Base-by-base conservation (phyloP, 1,284 basidiomycete genomes). In the Leccinum pachyderme region DNA sequence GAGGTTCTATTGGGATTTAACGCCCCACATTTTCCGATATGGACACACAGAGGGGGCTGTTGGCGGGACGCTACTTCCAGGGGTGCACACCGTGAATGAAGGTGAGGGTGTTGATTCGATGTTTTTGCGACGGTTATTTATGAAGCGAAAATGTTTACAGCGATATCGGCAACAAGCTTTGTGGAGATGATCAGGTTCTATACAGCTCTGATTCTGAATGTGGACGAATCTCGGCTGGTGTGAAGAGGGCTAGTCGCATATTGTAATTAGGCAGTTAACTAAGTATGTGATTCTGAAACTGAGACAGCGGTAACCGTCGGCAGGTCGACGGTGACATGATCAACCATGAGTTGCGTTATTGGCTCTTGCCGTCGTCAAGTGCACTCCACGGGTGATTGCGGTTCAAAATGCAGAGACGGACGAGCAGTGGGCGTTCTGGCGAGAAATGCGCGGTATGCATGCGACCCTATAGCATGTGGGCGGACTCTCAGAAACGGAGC, bases 61-160 rank as follows among this genome's bases (percentile, higher is more conserved):
- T 49, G 71, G 66, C 47, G 68, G 64, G 43, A 65, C 59, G 8
- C 57, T 67, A 44, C 63, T 68, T 44, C 68, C 70, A 41, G 77
- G 75, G 2, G 72, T 81, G 44, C 85, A 86, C 63, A 84, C 84
- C 0, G 68, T 80, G 24, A 72, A 80, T 50, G 79, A 80, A 45
- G 61, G 63, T 63, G 43, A 58, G 59, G n/a, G 27, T 13, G 7
- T 8, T 25, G 29, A 13, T 18, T 18, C 18, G 18, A 12, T 5
- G 28, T 11, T 12, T 33, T 5, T 6, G 11, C 25, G 54, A 24
- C 7, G 18, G 15, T 12, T 2, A 18, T 39, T 55, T 24, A 46
- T 18, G 2, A 29, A 24, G 24, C 33, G 12, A 6, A 27, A 29
- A 11, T 6, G 7, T 18, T 24, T 47, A 31, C 54, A 80, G 79